These are phyloP conservation scores for Moesziomyces parantarcticus DNA, from an alignment of 1,284 basidiomycete species.

Conservation along the genomic window DNA sequence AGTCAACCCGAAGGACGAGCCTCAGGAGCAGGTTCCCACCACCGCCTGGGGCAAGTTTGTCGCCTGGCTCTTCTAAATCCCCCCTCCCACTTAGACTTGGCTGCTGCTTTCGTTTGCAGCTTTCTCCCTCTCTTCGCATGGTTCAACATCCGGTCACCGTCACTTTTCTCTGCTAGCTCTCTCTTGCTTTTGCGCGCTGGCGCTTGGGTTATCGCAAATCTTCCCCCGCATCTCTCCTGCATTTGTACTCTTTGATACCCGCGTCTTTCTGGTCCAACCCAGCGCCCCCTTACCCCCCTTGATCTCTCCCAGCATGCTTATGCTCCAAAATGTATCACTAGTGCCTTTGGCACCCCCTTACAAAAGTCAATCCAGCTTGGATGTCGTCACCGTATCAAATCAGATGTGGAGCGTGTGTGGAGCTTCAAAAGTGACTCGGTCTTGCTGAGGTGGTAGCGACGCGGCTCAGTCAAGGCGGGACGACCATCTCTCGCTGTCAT, in stretches of 20 bases:
- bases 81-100: not conserved
- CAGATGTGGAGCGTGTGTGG: too few species aligned
- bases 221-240: not conserved
- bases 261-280: slow-evolving; percentile 32
- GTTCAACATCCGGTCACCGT: slow-evolving; percentile 18
- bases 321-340: too few species aligned
- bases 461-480: too few species aligned
- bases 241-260: slow-evolving; percentile 4
- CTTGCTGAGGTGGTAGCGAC: too few species aligned
- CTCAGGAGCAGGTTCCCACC: slow-evolving; percentile 15
- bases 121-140: slow-evolving; percentile 1
- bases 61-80: slow-evolving; percentile 42
- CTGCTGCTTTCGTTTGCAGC: not conserved
- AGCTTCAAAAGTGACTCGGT: too few species aligned
- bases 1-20: slow-evolving; percentile 32
- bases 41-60: slow-evolving; percentile 32
- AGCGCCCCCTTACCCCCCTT: slow-evolving; percentile 12
- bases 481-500: too few species aligned
- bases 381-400: too few species aligned
- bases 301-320: not conserved
- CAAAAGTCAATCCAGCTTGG: too few species aligned
- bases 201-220: not conserved
- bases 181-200: not conserved
- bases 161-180: not conserved
- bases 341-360: too few species aligned